Base-by-base conservation (phyloP, 192 early-diverging fungal species). In the Rhizophagus clarus region DNA sequence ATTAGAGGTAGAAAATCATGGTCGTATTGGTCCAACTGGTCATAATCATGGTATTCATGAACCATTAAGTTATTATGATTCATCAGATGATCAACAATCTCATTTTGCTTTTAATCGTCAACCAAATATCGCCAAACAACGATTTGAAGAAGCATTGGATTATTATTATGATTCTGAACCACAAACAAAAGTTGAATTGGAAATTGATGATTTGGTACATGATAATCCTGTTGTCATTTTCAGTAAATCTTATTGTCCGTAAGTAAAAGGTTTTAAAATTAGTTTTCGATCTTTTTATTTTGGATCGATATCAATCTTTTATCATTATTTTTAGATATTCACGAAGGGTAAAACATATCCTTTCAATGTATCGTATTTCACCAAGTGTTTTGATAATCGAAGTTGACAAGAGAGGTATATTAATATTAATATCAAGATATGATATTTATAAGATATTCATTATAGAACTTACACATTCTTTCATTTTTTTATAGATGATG, bases 221-320 rank as follows among this genome's bases (percentile, higher is more conserved):
- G 64, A 77, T 37, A 42, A 67, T 66, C 34, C 34, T 22, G n/a
- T 77, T 66, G 63, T 77, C 2, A 24, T 77, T 8, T 77, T 77
- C 8, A 77, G 45, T 61, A 70, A 79, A 37, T 51, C 62, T 70
- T 70, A 60, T 40, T 79, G 66, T 70, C 51, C 66, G 77, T 79
- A 69, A 79, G 77, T 79, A 79, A 28, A 24, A 6, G 24, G 12
- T 3, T 14, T 3, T 37, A 9, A 28, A 0, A 9, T n/a, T 26
- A 14, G 17, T 20, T 24, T 22, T n/a, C 7, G 24, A 76, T 15
- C 3, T 32, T 24, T 47, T 37, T 47, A 42, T 66, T 56, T 47
- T 66, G 24, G 5, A n/a, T n/a, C n/a, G n/a, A n/a, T n/a, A n/a
- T n/a, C n/a, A n/a, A n/a, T n/a, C n/a, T 66, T 66, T 40, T 6